phyloP scores from a whole-genome alignment of 352 stramenopile species.

The Phytophthora pinifolia region DNA sequence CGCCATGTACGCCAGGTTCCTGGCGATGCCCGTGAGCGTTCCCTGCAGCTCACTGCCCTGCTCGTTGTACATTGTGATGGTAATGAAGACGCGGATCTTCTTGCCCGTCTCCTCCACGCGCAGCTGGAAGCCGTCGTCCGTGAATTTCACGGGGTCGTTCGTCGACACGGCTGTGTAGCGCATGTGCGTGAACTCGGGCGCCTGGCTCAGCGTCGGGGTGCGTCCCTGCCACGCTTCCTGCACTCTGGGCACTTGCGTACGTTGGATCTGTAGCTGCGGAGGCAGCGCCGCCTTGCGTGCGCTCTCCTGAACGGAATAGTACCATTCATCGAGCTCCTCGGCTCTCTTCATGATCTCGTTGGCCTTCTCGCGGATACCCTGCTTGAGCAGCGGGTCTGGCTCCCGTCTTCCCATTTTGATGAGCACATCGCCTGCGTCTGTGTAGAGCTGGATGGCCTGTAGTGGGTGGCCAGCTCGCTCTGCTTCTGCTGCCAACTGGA shows the following conservation, averaged over 20 bases:
- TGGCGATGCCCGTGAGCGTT: constrained; percentile 42
- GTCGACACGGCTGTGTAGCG: constrained; percentile 49
- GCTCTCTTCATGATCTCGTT: constrained; percentile 47
- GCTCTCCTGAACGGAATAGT: constrained; percentile 43
- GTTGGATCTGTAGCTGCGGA: constrained; percentile 39
- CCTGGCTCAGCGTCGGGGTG: constrained; percentile 26
- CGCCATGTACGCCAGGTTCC: constrained; percentile 42
- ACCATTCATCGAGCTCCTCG: constrained; percentile 48
- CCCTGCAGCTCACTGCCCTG: constrained; percentile 38
- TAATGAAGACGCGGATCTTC: constrained; percentile 50
- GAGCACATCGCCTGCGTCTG: constrained; percentile 36
- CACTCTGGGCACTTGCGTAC: constrained; percentile 44
- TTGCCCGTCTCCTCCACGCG: constrained; percentile 34
- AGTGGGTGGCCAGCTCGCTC: constrained; percentile 35
- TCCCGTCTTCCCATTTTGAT: constrained; percentile 38
- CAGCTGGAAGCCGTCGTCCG: constrained; percentile 41
- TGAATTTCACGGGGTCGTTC: constrained; percentile 46
- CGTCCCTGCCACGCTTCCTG: constrained; percentile 39
- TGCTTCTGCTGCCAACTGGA: constrained; percentile 46
- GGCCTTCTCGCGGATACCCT: constrained; percentile 47
- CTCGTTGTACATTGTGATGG: constrained; percentile 60
- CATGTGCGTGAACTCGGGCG: constrained; percentile 47
- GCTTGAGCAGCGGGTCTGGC: constrained; percentile 38
- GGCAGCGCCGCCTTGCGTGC: constrained; percentile 35
- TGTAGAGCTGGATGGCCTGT: constrained; percentile 46